Evolutionary conservation across 176 grass and related monocot species (phyloP).

Genomic region (Thalia dealbata): DNA sequence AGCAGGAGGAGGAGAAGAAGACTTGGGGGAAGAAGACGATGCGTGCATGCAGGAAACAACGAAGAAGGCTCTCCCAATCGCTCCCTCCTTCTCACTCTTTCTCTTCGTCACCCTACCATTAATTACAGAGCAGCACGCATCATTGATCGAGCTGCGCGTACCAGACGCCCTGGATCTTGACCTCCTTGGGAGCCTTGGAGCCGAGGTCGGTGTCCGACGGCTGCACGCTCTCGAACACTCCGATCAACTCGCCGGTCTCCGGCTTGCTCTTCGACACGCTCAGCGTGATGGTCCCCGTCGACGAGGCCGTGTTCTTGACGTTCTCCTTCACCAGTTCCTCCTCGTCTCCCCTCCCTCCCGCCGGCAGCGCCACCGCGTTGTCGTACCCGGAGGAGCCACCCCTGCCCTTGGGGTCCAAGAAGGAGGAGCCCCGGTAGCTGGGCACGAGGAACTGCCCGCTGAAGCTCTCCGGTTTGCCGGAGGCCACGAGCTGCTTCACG

Average conservation of each 20-base stretch:
- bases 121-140: no score
- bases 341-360: neutral
- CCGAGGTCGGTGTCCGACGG: conserved; percentile 1
- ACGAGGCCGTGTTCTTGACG: neutral
- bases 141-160: neutral
- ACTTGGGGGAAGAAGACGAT: no score
- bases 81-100: no score
- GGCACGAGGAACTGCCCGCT: conserved; percentile 7
- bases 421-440: neutral
- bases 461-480: conserved; percentile 7
- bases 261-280: conserved; percentile 1
- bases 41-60: no score
- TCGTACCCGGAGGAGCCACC: conserved; percentile 1
- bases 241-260: conserved; percentile 1
- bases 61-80: no score
- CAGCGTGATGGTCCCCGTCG: neutral
- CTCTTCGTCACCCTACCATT: no score
- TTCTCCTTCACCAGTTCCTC: conserved; percentile 4
- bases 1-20: no score
- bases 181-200: neutral
- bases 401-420: conserved; percentile 7
- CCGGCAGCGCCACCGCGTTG: conserved; percentile 3
- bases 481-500: neutral
- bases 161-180: conserved; percentile 6
- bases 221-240: conserved; percentile 3